Evolutionary conservation across 495 filamentous ascomycete species (phyloP), one percentile per base, ranked within the genome.

Genomic region (Penicillium cinerascens): DNA sequence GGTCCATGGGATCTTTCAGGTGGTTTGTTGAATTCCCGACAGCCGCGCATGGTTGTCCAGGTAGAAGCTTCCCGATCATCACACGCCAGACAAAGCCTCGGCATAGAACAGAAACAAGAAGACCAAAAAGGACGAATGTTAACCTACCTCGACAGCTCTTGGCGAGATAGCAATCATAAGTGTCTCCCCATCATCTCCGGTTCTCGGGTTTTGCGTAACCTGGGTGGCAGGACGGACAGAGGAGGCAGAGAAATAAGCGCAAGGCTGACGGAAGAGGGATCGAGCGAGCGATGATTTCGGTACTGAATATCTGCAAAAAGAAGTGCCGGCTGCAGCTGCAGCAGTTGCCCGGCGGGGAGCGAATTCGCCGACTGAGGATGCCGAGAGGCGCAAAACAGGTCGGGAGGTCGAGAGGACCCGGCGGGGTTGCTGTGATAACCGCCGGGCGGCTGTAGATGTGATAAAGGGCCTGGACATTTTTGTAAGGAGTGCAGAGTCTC

Each of bases 101-200:
- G 27, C 20, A 39, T 20, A 43, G 39, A 38, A 33, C 27, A 44
- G 21, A 26, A 20, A 42, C 44, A 52, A 42, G 35, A 13, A 53
- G 17, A 25, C 15, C 11, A 42, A 36, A 51, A 38, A 42, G 47
- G 36, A 43, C 25, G 6, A 47, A 26, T 54, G 33, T 51, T 1
- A 48, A 74, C 80, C 51, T 79, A 92, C 90, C 68, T 87, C 82
- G 26, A 87, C 80, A 21, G 93, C 93, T 38, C 91, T 79, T 16
- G 84, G 79, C 1, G 91, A 93, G 47, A 97, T 92, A 46, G 82
- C 81, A 23, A 97, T 77, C 59, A 72, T 74, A 82, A 96, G 88
- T 36, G 86, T 76, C 36, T 91, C 86, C n/a, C 92, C 92, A 38
- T 90, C 81, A 7, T 91, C 87, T 58, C 65, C 63, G 45, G 63